Evolutionary conservation across 2,329 filamentous ascomycete species (phyloP), one percentile per base, ranked within the genome.

Genomic region (Fusarium domesticum): DNA sequence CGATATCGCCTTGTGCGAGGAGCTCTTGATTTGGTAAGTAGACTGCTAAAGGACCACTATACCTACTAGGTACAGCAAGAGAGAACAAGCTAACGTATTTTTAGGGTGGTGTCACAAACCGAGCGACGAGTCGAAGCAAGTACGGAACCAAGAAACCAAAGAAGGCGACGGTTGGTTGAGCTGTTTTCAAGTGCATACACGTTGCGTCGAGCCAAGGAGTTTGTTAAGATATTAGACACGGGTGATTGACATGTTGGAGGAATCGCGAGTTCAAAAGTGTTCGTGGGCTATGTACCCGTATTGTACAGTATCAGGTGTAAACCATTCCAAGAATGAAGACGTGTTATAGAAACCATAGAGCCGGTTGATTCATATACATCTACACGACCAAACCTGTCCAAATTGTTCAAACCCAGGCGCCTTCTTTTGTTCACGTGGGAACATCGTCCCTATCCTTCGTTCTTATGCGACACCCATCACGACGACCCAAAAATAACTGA

Each of bases 91-190:
- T 64, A 28, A 63, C 39, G n/a, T 35, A 6, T 40, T 6, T 18
- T 17, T 16, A 96, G 92, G 89, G 89, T 63, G 93, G 93, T 75
- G 93, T 98, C 54, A 84, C 83, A 17, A 93, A 83, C 67, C 79
- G 93, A 58, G 80, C 86, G 62, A 88, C 84, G 17, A 89, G 87
- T 68, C 80, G 93, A 62, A 96, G 90, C 63, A 98, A 98, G 72
- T 98, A 96, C 65, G 93, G 93, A 49, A 95, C 93, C 38, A 98
- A 98, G 84, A 97, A 96, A 76, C 92, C 93, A 0, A 97, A 97
- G 84, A 83, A 83, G 67, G 83, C 84, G 17, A 76, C 77, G 0
- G 74, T 81, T 30, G 73, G 76, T 51, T 73, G 60, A 49, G 33
- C 17, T 18, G 18, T 39, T 31, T 28, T 10, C 23, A 28, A n/a